A percentile compares a stretch with the other conserved stretches of the same genome.
These are phyloP conservation scores for Trichoderma polysporum DNA, from an alignment of 2,329 filamentous ascomycete genomes.

Conservation along the genomic window DNA sequence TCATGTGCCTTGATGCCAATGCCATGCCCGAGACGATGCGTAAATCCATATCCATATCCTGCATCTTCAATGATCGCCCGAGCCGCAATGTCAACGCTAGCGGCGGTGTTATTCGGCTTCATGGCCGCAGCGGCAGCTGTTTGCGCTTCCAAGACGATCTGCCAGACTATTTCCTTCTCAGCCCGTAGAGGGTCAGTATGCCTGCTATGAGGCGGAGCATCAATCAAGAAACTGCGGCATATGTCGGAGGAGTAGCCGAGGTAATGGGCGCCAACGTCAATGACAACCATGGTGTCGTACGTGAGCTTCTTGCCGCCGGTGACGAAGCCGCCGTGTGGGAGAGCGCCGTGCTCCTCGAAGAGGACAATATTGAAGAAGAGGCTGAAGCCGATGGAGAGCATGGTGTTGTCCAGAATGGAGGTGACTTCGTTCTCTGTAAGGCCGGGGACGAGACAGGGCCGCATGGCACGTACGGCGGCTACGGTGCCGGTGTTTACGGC, in stretches of 20 bases:
- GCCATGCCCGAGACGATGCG: constrained; percentile 62
- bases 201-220: constrained; percentile 29
- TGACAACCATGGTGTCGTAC: constrained; percentile 40
- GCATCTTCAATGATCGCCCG: constrained; percentile 55
- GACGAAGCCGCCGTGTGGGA: constrained; percentile 54
- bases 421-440: constrained; percentile 60
- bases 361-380: constrained; percentile 62
- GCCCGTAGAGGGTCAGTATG: constrained; percentile 30
- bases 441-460: constrained; percentile 52
- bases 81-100: constrained; percentile 61
- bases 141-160: constrained; percentile 62
- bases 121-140: constrained; percentile 53
- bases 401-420: constrained; percentile 53
- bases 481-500: constrained; percentile 66
- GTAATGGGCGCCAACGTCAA: constrained; percentile 62
- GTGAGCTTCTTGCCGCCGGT: constrained; percentile 34
- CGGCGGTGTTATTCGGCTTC: constrained; percentile 52
- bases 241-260: constrained; percentile 64
- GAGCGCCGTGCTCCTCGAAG: constrained; percentile 56
- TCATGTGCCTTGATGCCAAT: constrained; percentile 68
- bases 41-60: constrained; percentile 47
- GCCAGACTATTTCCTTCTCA: constrained; percentile 59
- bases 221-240: constrained; percentile 60
- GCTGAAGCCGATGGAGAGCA: constrained; percentile 53
- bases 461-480: constrained; percentile 58